Evolutionary conservation across 257 asterid genomes (phyloP), one percentile per base, ranked within the genome.

Genomic region (Cynanchum wilfordii): DNA sequence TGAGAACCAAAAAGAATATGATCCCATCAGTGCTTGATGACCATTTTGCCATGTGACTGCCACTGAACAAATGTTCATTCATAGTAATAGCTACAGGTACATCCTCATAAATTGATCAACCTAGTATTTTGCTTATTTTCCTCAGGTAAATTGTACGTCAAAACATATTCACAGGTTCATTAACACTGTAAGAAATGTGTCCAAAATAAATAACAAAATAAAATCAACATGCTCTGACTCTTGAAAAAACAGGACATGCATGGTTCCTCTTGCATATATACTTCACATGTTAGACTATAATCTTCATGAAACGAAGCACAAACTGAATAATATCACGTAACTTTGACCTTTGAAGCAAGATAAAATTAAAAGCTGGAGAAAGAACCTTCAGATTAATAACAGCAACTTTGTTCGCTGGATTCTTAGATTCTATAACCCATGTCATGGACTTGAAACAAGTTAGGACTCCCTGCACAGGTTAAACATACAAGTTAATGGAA

Each of bases 381-480:
- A 36, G 49, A 71, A 90, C 96, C 95, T 90, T 88, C 83, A 88
- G 75, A 78, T 87, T 88, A 77, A 90, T 90, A 47, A 81, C 86
- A 79, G 91, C 90, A 56, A 85, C 89, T 88, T 87, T 88, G 77
- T 71, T 83, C 44, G 87, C 86, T 25, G 86, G 72, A 81, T 59
- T 78, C 76, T 76, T 87, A 74, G 83, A 85, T 80, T 88, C 92
- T 30, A 89, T 76, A 69, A 76, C 77, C 96, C 96, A 89, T 67
- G 90, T 77, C 90, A 89, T 87, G 79, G 90, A 85, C 87, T 87
- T 90, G 71, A 90, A 88, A 84, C 89, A 88, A 75, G 93, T 85
- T 52, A 81, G 89, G 73, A 87, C 91, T 56, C 86, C 92, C 96
- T 90, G 85, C 69, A 82, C 33, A 66, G 30, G 70, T 20, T 16